A percentile compares a stretch with the other conserved stretches of the same genome.
phyloP scores from a whole-genome alignment of 2,329 filamentous ascomycete species.

The Cladosporium austrohemisphaericum region DNA sequence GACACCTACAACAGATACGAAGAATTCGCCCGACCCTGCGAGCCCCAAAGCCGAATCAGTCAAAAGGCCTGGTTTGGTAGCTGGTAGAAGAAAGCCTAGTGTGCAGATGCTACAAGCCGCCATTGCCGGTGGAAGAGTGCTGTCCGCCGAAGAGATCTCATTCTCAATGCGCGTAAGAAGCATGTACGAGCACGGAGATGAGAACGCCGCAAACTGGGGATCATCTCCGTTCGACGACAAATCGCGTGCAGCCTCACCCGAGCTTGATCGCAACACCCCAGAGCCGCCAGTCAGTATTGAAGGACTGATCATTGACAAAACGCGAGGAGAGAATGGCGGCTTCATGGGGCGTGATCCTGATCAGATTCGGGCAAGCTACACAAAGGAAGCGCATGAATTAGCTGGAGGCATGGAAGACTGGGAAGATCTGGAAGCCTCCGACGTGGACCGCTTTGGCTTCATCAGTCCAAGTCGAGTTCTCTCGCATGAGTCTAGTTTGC shows the following conservation, averaged over 20 bases:
- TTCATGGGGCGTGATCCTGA: not conserved
- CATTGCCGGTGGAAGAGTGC: constrained; percentile 41
- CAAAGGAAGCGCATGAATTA: constrained; percentile 51
- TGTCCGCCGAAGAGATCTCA: constrained; percentile 62
- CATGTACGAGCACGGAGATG: constrained; percentile 62
- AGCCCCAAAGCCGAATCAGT: not conserved
- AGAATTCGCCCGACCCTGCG: not conserved
- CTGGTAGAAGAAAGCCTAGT: constrained; percentile 33
- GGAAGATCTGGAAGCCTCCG: constrained; percentile 55
- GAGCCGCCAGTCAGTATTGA: constrained; percentile 11
- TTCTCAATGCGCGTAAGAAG: constrained; percentile 59
- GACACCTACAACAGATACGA: too few species aligned
- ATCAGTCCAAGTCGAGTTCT: constrained; percentile 46
- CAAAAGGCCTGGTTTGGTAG: constrained; percentile 5
- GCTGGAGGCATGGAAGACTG: constrained; percentile 64
- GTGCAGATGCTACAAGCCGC: constrained; percentile 36
- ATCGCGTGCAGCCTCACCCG: constrained; percentile 4
- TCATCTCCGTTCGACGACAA: not conserved
- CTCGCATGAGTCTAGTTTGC: constrained; percentile 29
- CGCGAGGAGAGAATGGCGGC: not conserved
- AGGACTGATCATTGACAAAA: constrained; percentile 6
- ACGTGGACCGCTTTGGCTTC: constrained; percentile 65
- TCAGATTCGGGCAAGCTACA: constrained; percentile 19
- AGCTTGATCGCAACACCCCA: constrained; percentile 16
- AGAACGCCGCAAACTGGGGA: constrained; percentile 48